These are phyloP conservation scores for Skeletonema tropicum DNA, from an alignment of 108 stramenopile genomes.

Conservation along the genomic window DNA sequence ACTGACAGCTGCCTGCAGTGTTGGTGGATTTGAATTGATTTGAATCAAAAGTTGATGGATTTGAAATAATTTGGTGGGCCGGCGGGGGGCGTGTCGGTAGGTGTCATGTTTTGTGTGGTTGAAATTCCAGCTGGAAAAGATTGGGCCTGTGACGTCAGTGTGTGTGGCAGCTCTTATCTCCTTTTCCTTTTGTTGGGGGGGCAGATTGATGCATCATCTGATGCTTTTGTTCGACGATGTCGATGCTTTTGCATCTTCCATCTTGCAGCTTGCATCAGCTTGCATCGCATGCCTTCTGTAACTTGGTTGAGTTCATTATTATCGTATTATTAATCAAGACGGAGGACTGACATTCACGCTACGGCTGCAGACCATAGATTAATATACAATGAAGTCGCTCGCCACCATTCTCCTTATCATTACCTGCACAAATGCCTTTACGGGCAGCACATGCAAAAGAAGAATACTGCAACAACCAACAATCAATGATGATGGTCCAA, in stretches of 20 bases:
- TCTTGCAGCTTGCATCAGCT: no score
- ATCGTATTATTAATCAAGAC: no score
- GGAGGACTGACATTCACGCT: no score
- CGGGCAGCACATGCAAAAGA: background rate
- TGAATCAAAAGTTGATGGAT: no score
- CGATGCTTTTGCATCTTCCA: no score
- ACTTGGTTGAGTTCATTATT: no score
- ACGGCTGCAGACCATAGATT: background rate
- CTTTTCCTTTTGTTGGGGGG: background rate
- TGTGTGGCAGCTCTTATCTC: background rate
- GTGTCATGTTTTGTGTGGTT: background rate
- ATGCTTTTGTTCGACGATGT: background rate
- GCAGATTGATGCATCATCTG: background rate
- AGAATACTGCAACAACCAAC: background rate
- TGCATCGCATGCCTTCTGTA: no score
- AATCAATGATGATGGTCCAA: background rate
- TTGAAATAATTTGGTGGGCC: no score
- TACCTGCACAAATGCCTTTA: conserved; percentile 29
- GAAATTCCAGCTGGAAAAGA: background rate
- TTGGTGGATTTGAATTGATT: background rate
- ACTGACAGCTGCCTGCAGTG: no score
- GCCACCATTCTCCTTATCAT: background rate
- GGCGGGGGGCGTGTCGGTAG: background rate
- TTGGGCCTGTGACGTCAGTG: background rate
- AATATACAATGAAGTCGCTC: background rate